These are phyloP conservation scores for Hypocrella siamensis DNA, from an alignment of 2,329 filamentous ascomycete species.

Conservation along the genomic window DNA sequence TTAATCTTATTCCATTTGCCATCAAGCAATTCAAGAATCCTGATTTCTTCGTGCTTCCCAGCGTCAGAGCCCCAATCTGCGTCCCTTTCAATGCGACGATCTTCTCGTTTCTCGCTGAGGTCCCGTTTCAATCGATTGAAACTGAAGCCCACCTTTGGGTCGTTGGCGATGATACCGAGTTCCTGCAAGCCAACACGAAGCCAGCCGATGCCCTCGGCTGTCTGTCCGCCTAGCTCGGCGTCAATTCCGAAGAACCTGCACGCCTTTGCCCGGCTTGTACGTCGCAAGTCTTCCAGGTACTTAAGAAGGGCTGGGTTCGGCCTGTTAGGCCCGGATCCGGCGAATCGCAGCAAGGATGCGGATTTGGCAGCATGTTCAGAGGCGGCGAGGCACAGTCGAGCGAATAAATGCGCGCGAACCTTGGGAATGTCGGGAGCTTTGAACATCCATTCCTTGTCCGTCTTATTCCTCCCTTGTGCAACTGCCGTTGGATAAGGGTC, in stretches of 20 bases:
- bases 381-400: constrained; percentile 72
- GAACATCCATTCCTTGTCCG: constrained; percentile 94
- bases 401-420: constrained; percentile 77
- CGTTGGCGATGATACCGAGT: constrained; percentile 45
- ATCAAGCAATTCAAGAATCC: constrained; percentile 76
- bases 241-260: constrained; percentile 86
- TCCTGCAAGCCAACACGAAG: constrained; percentile 61
- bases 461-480: constrained; percentile 64
- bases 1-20: constrained; percentile 87
- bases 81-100: constrained; percentile 61
- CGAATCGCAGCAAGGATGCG: constrained; percentile 29
- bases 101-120: constrained; percentile 63
- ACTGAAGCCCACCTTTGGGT: constrained; percentile 36
- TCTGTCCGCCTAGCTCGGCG: constrained; percentile 66
- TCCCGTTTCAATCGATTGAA: constrained; percentile 55
- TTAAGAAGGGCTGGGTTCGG: constrained; percentile 50
- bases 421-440: constrained; percentile 76
- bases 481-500: constrained; percentile 80
- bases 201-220: constrained; percentile 79
- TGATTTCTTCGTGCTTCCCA: constrained; percentile 67
- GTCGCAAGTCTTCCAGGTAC: constrained; percentile 62
- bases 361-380: constrained; percentile 76
- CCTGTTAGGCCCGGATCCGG: constrained; percentile 24
- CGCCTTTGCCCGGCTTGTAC: constrained; percentile 66
- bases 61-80: constrained; percentile 67